These are phyloP conservation scores for Boletales sp. DNA, from an alignment of 768 basidiomycete genomes.

Conservation along the genomic window DNA sequence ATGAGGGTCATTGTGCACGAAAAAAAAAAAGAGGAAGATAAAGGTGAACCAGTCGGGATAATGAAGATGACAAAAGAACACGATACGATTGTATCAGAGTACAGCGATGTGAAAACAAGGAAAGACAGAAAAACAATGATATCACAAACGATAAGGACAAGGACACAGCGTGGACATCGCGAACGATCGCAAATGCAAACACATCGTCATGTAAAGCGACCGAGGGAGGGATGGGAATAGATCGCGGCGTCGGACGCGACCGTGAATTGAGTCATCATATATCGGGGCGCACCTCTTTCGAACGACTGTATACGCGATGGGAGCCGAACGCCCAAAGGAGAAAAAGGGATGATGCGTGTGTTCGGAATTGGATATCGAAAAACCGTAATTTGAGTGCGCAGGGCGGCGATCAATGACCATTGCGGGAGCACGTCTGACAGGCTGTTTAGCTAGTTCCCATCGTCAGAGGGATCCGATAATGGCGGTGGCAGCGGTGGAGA, in stretches of 20 bases:
- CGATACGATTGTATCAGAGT: slow-evolving; percentile 13
- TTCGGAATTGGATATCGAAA: slow-evolving; percentile 12
- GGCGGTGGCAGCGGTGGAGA: slow-evolving; percentile 23
- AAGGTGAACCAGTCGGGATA: not conserved
- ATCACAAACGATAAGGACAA: slow-evolving; percentile 6
- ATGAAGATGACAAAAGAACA: not conserved
- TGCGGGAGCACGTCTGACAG: not conserved
- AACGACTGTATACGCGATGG: slow-evolving; percentile 8
- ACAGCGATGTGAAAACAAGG: slow-evolving; percentile 10
- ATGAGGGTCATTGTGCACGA: not conserved
- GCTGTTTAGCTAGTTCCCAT: slow-evolving; percentile 10
- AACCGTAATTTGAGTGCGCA: slow-evolving; percentile 18
- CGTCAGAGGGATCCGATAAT: slow-evolving; percentile 17
- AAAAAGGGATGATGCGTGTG: not conserved
- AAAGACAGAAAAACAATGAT: slow-evolving; percentile 1
- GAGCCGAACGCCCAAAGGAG: slow-evolving; percentile 12
- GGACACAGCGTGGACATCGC: not conserved
- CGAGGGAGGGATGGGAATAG: not conserved
- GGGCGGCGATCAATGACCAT: slow-evolving; percentile 11
- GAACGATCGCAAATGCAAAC: not conserved
- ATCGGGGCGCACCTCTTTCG: slow-evolving; percentile 19
- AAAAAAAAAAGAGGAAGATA: not conserved
- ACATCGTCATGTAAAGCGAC: not conserved
- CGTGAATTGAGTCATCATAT: not conserved
- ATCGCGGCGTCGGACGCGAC: not conserved